Evolutionary conservation across 2,329 filamentous ascomycete genomes (phyloP).

Genomic region (Mariannaea elegans): DNA sequence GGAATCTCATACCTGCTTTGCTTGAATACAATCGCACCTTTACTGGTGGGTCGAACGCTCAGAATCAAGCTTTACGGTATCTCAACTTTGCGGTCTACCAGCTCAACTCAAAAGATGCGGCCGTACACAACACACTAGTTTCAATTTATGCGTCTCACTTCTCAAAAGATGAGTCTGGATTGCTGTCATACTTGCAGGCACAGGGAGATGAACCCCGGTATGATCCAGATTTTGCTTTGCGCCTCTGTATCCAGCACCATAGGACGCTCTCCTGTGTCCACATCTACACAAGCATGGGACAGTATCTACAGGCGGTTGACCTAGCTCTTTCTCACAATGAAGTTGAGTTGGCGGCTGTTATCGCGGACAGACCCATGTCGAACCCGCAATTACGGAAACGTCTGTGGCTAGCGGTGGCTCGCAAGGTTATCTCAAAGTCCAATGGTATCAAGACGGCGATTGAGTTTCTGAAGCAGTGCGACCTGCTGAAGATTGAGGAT

Average conservation of each 20-base stretch:
- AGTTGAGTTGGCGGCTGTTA: slow-evolving; percentile 86
- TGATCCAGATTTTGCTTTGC: slow-evolving; percentile 94
- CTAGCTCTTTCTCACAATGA: slow-evolving; percentile 90
- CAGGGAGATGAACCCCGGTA: slow-evolving; percentile 89
- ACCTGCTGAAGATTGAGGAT: slow-evolving; percentile 93
- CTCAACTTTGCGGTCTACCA: slow-evolving; percentile 93
- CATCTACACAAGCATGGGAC: slow-evolving; percentile 96
- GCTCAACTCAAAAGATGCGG: slow-evolving; percentile 80
- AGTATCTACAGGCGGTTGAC: slow-evolving; percentile 92
- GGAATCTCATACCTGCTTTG: slow-evolving; percentile 90
- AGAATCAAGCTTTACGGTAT: slow-evolving; percentile 94
- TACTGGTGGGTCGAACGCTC: slow-evolving; percentile 67
- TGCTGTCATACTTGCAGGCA: slow-evolving; percentile 88
- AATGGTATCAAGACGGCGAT: slow-evolving; percentile 93
- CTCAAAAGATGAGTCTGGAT: slow-evolving; percentile 82
- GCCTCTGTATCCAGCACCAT: slow-evolving; percentile 93
- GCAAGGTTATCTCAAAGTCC: slow-evolving; percentile 88
- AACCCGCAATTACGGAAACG: slow-evolving; percentile 87
- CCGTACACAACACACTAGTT: slow-evolving; percentile 95
- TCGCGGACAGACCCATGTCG: slow-evolving; percentile 85
- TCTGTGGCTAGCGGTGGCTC: slow-evolving; percentile 93
- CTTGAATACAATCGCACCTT: slow-evolving; percentile 90
- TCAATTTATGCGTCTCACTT: slow-evolving; percentile 92
- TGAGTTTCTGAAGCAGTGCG: slow-evolving; percentile 90
- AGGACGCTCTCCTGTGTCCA: slow-evolving; percentile 95